Evolutionary conservation across 2,329 filamentous ascomycete genomes (phyloP), one percentile per base, ranked within the genome.

Genomic region (Cladophialophora bantiana): DNA sequence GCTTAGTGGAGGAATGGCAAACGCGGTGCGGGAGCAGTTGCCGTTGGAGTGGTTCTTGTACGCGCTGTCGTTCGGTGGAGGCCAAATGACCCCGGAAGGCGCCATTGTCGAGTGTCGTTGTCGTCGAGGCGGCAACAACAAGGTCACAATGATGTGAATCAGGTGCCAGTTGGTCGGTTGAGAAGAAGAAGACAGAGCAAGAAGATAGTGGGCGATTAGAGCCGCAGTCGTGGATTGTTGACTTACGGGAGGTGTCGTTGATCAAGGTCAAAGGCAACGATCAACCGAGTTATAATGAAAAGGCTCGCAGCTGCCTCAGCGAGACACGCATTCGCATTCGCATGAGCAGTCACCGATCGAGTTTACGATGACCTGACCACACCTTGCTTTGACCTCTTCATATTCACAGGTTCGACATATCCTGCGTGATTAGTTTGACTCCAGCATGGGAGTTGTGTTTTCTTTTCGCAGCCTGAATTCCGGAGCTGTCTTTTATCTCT

Each of bases 1-100:
- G 3, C 53, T 10, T 5, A 70, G 62, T 5, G 68, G 66, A 38
- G 66, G 68, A 53, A 36, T 12, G 38, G 65, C 63, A 36, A 70
- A 70, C 31, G 13, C 31, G 20, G 54, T 32, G 7, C 40, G 57
- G 35, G 55, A 13, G 34, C 45, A 12, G 18, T 20, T 36, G 34
- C 12, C 34, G 18, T 53, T 60, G 38, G 38, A 54, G 48, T 42
- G 20, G 35, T 57, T 9, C 15, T 63, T 62, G 18, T 65, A 15
- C 18, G 31, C n/a, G 26, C 56, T 54, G 42, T 42, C 42, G n/a
- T 40, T 54, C 12, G 50, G 36, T 42, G 34, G 18, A 13, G 55
- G 35, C 60, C 50, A 18, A 35, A 18, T 34, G 62, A 35, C 64
- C 54, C 55, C 18, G 13, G 18, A 42, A 42, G 26, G 38, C 18